Evolutionary conservation across 345 rosid species (phyloP).

Genomic region (Dimocarpus longan): DNA sequence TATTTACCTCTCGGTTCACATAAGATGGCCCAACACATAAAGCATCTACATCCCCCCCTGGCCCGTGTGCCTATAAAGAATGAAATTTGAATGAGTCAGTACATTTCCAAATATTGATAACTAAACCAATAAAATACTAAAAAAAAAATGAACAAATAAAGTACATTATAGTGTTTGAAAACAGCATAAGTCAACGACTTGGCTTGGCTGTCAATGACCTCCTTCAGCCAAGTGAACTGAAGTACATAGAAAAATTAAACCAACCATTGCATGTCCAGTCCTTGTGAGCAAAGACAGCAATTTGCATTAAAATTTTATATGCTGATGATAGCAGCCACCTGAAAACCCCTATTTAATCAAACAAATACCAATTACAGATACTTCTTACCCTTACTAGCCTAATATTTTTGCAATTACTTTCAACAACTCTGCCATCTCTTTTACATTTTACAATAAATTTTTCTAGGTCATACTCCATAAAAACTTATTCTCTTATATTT

Average conservation of each 20-base stretch:
- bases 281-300: neutral
- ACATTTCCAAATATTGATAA: conserved; percentile 1
- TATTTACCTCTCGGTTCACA: conserved; percentile 75
- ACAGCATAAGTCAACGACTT: neutral
- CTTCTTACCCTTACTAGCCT: neutral
- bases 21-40: conserved; percentile 97
- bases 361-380: neutral
- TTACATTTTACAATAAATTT: neutral
- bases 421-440: neutral
- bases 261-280: neutral
- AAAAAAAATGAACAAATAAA: neutral
- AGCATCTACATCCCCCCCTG: conserved; percentile 90
- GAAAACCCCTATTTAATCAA: neutral
- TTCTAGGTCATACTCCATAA: neutral
- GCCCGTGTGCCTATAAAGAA: conserved; percentile 75
- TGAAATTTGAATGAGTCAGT: neutral
- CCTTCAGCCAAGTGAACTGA: neutral
- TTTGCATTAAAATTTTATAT: neutral
- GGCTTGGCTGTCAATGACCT: neutral
- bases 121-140: neutral
- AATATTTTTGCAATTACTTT: neutral
- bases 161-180: neutral
- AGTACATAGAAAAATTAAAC: neutral
- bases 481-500: neutral
- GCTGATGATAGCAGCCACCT: neutral